Evolutionary conservation across 768 basidiomycete species (phyloP), one percentile per base, ranked within the genome.

Genomic region (Suillus subluteus): DNA sequence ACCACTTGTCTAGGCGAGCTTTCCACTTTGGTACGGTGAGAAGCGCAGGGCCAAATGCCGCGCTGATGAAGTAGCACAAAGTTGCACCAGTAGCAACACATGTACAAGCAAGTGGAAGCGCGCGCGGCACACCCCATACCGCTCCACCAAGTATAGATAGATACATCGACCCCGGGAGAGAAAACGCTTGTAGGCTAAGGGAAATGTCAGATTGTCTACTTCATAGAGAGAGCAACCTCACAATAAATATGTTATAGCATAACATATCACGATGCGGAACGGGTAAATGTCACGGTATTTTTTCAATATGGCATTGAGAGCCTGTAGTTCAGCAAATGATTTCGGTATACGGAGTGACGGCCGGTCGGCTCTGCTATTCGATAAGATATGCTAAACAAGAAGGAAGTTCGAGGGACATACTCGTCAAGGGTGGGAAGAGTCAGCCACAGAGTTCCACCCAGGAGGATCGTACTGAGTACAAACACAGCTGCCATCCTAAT

Each of bases 91-190:
- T 86, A 16, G 96, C 95, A 64, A 98, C 93, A 76, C 95, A 97
- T 69, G 90, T 86, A 72, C 96, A 98, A 12, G 92, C 92, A n/a
- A 99, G 85, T 6, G 93, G 91, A 6, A 98, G 84, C 0, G 96
- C 96, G 13, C 88, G 80, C 3, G 92, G 79, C 37, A 97, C 90
- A 46, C 96, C 96, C 90, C 95, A 99, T 4, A 98, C 92, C 0
- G 97, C 97, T 41, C 97, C 97, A 23, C 93, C 96, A 15, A 98
- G 88, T 73, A 99, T 98, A 63, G 95, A 95, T 58, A 99, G 87
- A 75, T 99, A 99, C 96, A 99, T 97, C 52, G 95, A 97, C 1
- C 96, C 96, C 0, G 97, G 96, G 16, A 98, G 85, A 8, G 96
- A 96, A 79, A 98, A 99, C 0, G 95, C 95, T 83, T 99, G 96